A percentile compares a stretch with the other conserved stretches of the same genome.
Conservation (phyloP, 83 land plant genomes). For the Picea abies region DNA sequence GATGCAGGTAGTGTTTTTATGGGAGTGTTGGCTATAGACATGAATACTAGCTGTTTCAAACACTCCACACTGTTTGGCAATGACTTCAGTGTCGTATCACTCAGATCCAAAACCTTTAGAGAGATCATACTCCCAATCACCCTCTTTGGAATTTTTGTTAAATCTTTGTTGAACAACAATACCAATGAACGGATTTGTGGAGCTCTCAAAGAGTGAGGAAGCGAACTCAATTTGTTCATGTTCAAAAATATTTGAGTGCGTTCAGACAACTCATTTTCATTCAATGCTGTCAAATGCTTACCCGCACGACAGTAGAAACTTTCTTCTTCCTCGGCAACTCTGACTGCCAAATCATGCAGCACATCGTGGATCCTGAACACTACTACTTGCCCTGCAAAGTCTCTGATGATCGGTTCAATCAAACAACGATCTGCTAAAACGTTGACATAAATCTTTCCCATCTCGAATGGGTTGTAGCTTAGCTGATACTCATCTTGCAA, state of each 20-base stretch:
- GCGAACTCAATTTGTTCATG: background rate
- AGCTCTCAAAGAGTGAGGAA: background rate
- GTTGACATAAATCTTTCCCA: background rate
- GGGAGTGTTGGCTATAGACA: background rate
- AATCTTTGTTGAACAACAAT: fast-evolving
- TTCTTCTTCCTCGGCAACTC: background rate
- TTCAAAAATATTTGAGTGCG: background rate
- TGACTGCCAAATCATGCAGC: background rate
- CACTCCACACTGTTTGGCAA: background rate
- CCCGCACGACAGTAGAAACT: background rate
- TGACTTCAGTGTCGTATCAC: background rate
- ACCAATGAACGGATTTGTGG: background rate
- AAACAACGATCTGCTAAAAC: background rate
- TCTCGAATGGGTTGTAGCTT: too few relatives aligned
- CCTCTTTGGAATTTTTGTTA: background rate
- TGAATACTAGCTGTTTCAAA: background rate
- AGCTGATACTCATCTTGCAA: too few relatives aligned
- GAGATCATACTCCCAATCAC: background rate
- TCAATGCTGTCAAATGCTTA: background rate
- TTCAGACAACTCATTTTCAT: background rate
- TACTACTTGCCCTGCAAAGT: background rate
- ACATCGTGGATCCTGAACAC: background rate
- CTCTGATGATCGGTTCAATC: background rate
- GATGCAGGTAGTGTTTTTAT: background rate
- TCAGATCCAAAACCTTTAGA: background rate